Percentiles rank a stretch among this genome's conserved stretches.
phyloP scores from a whole-genome alignment of 345 rosid genomes.

The Eutrema yunnanense region DNA sequence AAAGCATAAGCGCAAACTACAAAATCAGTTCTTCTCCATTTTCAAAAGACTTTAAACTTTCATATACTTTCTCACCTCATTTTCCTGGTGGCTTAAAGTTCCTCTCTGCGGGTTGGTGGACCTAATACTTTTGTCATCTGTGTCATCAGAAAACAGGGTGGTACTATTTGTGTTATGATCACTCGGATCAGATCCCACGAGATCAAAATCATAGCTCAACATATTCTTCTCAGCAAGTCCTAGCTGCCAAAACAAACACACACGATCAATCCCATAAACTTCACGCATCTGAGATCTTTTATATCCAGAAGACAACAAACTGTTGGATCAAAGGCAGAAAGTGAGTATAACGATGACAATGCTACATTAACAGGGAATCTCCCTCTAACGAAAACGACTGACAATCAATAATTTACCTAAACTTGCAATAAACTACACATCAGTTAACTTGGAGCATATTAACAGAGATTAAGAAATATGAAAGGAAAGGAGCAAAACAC shows the following conservation, averaged over 20 bases:
- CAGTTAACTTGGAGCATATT: not conserved
- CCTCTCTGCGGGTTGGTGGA: slow-evolving; percentile 54
- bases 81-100: slow-evolving; percentile 51
- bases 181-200: slow-evolving; percentile 82
- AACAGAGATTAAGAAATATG: not conserved
- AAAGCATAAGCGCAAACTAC: slow-evolving; percentile 17
- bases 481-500: not conserved
- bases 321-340: not conserved
- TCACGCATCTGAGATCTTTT: not conserved
- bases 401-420: not conserved
- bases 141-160: slow-evolving; percentile 86
- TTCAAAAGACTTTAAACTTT: slow-evolving; percentile 10
- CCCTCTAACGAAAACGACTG: not conserved
- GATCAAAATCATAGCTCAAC: slow-evolving; percentile 82
- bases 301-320: not conserved
- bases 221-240: slow-evolving; percentile 92
- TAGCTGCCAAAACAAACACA: slow-evolving; percentile 55
- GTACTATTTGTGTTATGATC: slow-evolving; percentile 92
- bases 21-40: slow-evolving; percentile 12
- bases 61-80: slow-evolving; percentile 55
- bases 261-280: not conserved
- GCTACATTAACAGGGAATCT: not conserved
- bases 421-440: not conserved
- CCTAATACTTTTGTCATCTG: slow-evolving; percentile 76
- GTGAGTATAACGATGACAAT: not conserved